Evolutionary conservation across 805 yeast genomes (phyloP), one percentile per base, ranked within the genome.

Genomic region (Torulaspora microellipsoides): DNA sequence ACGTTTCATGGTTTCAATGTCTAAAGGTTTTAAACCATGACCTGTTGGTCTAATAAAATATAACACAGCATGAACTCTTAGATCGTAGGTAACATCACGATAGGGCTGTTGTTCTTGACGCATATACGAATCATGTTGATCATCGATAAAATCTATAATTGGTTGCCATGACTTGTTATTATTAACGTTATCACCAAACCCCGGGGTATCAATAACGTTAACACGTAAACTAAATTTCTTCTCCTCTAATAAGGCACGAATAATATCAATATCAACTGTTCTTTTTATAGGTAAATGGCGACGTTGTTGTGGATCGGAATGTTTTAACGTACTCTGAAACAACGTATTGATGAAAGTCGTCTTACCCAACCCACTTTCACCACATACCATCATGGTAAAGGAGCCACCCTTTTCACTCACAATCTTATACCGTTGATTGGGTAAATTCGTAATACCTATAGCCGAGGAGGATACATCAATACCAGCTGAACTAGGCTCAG

Each of bases 31-130:
- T 55, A 90, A 73, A 31, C 89, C 80, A 61, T 87, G 95, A 15
- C 95, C 95, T 1, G 95, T 85, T 35, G 97, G 97, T 60, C 91
- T 80, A 51, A 90, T 83, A 62, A 90, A 89, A 68, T 89, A 90
- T 36, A 90, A 69, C 63, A 95, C 86, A 2, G 89, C 95, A 59
- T 90, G 95, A 29, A 90, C 96, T 58, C 97, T 78, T 51, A 87
- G 69, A 67, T 90, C 97, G 55, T 81, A 83, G 59, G 74, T 78
- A 32, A 67, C 67, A 2, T 42, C 46, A 65, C 98, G 79, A 40
- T 64, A 65, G 28, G 98, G 98, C 68, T 90, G 98, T 60, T 88
- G 93, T 62, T 89, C 96, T 64, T 86, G 96, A 63, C 85, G 85
- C 91, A 89, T 84, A 63, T 69, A 88, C 17, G 84, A 75, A 58